phyloP scores from a whole-genome alignment of 805 yeast genomes.

The Barnettozyma siamensis region DNA sequence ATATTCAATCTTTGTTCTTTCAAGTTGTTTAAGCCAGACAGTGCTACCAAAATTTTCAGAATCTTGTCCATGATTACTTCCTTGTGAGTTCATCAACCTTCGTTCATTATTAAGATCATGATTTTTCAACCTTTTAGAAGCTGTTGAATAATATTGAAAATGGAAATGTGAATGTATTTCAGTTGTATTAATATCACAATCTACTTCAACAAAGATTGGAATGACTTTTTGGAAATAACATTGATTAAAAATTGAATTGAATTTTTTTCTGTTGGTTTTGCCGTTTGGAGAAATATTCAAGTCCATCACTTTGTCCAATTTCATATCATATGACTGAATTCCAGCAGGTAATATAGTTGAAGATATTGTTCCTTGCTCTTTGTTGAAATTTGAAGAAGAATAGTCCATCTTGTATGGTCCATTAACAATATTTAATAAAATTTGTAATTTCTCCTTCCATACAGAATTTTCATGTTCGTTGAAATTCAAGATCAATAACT shows the following conservation, averaged over 20 bases:
- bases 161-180: not conserved
- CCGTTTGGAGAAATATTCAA: not conserved
- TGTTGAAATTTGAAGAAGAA: constrained; percentile 18
- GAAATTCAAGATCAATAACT: constrained; percentile 34
- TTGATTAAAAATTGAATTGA: constrained; percentile 9
- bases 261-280: not conserved
- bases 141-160: constrained; percentile 4
- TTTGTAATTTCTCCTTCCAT: constrained; percentile 37
- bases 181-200: constrained; percentile 5
- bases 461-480: constrained; percentile 29
- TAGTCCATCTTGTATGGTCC: constrained; percentile 31
- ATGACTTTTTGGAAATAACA: constrained; percentile 25
- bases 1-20: constrained; percentile 24
- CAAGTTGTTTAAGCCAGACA: constrained; percentile 13
- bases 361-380: constrained; percentile 19
- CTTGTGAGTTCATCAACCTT: no score
- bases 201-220: constrained; percentile 16
- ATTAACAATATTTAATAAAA: constrained; percentile 26
- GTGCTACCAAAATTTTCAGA: not conserved
- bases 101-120: not conserved
- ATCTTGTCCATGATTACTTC: no score
- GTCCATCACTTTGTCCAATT: constrained; percentile 14
- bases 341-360: constrained; percentile 19
- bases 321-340: constrained; percentile 19
- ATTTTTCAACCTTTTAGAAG: constrained; percentile 3